Evolutionary conservation across 305 asterid genomes (phyloP).

Genomic region (Fraxinus baroniana): DNA sequence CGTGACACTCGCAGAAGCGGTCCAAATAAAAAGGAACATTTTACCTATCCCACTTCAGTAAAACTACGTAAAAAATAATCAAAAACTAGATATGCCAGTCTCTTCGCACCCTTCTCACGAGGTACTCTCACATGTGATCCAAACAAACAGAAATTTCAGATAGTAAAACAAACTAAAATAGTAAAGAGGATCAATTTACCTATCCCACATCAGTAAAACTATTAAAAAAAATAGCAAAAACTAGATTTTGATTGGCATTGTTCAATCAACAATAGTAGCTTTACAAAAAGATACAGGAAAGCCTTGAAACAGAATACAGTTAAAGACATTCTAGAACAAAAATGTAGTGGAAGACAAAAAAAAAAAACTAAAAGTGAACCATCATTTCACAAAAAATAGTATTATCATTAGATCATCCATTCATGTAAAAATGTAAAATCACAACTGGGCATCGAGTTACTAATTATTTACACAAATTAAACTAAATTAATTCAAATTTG

Average conservation of each 20-base stretch:
- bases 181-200: background rate
- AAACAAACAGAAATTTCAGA: no score
- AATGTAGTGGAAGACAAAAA: background rate
- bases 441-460: background rate
- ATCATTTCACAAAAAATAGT: background rate
- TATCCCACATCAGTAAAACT: background rate
- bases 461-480: background rate
- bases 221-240: no score
- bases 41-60: background rate
- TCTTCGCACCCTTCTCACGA: background rate
- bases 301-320: background rate
- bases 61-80: background rate
- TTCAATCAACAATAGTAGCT: background rate
- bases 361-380: background rate
- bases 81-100: background rate
- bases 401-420: background rate
- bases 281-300: background rate
- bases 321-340: background rate
- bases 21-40: background rate
- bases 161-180: no score
- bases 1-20: background rate
- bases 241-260: background rate
- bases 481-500: background rate
- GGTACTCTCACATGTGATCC: background rate
- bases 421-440: slow-evolving; percentile 1